These are phyloP conservation scores for Erysimum cheiranthoides DNA, from an alignment of 345 rosid species.

Conservation along the genomic window DNA sequence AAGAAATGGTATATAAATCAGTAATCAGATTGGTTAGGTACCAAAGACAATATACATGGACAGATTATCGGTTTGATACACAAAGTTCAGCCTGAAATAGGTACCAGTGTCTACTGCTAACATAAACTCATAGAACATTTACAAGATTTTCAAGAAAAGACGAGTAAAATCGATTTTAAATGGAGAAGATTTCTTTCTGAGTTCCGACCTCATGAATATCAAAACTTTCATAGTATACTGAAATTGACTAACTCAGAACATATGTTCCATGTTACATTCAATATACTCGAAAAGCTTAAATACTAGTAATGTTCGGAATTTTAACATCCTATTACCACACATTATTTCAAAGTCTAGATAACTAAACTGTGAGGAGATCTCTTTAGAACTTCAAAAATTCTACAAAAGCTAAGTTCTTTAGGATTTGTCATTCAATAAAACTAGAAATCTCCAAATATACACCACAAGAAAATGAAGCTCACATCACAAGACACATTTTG, in stretches of 20 bases:
- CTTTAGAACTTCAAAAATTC: neutral
- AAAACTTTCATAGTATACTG: constrained; percentile 1
- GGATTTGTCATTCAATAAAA: neutral
- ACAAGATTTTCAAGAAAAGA: constrained; percentile 7
- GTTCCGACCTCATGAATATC: neutral
- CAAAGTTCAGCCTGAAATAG: neutral
- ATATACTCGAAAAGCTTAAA: neutral
- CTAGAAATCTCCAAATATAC: no score
- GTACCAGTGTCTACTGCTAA: neutral
- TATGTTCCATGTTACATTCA: neutral
- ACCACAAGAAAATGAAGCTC: no score
- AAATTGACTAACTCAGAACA: neutral
- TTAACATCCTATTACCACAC: neutral
- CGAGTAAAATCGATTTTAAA: neutral
- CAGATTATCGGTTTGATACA: neutral
- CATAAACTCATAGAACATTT: neutral
- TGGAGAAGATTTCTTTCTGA: neutral
- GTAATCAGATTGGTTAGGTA: neutral
- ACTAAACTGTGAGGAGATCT: neutral
- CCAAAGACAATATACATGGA: neutral
- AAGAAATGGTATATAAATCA: constrained; percentile 17
- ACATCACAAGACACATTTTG: no score
- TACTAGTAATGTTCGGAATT: neutral
- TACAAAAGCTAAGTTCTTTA: neutral
- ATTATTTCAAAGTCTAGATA: neutral